Percentiles rank a stretch among this genome's conserved stretches.
phyloP scores from a whole-genome alignment of 805 yeast species.

The Lipomyces oligophaga region DNA sequence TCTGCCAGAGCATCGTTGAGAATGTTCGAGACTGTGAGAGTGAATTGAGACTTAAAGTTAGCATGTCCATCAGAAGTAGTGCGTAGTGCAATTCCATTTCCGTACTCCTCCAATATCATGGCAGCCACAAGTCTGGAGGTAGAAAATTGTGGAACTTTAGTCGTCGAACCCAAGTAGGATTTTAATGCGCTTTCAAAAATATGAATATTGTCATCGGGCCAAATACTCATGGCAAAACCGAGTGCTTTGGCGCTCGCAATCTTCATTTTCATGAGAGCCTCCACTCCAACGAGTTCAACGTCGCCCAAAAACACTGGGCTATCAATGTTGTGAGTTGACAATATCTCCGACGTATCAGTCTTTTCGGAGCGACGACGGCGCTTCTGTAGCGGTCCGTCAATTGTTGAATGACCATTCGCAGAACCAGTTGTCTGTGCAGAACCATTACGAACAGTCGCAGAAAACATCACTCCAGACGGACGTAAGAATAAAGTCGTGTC shows the following conservation, averaged over 20 bases:
- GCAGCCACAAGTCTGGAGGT: conserved; percentile 76
- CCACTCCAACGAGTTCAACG: conserved; percentile 74
- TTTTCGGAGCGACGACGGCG: conserved; percentile 24
- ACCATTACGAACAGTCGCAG: conserved; percentile 6
- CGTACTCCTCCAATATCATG: conserved; percentile 63
- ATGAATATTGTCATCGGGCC: conserved; percentile 22
- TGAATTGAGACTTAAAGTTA: conserved; percentile 7
- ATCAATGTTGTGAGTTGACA: conserved; percentile 67
- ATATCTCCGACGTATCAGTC: conserved; percentile 3
- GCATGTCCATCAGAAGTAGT: no score
- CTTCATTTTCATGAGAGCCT: conserved; percentile 69
- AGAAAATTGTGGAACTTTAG: conserved; percentile 52
- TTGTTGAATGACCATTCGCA: conserved; percentile 1
- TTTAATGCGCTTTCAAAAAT: conserved; percentile 13
- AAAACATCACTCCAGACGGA: conserved; percentile 62
- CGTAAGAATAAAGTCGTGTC: conserved; percentile 66
- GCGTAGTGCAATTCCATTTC: not conserved
- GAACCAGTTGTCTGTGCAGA: not conserved
- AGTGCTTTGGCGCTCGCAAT: conserved; percentile 69
- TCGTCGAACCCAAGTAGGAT: conserved; percentile 12
- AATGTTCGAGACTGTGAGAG: conserved; percentile 2
- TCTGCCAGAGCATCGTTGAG: conserved; percentile 12
- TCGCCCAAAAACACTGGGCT: conserved; percentile 91
- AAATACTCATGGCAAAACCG: conserved; percentile 47
- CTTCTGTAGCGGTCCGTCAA: conserved; percentile 10